Evolutionary conservation across 129 eudicot genomes (phyloP).

Genomic region (Lactuca saligna): DNA sequence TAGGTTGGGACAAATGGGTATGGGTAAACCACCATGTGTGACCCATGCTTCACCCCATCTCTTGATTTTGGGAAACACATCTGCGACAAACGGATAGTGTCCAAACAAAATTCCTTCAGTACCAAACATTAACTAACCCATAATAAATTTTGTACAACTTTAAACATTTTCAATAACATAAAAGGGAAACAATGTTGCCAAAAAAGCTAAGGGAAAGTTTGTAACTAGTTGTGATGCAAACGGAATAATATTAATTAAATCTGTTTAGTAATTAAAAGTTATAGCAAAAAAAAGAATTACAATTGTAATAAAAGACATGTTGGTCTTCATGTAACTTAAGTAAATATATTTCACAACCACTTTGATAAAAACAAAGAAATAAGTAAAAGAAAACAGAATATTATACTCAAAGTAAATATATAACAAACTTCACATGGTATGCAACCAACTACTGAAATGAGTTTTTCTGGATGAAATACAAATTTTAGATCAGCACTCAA

Average conservation of each 20-base stretch:
- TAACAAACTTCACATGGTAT: background rate
- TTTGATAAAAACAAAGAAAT: background rate
- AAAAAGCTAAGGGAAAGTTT: background rate
- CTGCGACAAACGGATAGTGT: conserved; percentile 16
- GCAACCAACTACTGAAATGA: background rate
- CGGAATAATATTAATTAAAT: conserved; percentile 9
- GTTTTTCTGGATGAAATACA: background rate
- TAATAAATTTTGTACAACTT: background rate
- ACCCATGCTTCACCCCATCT: conserved; percentile 35
- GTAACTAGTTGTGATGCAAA: background rate
- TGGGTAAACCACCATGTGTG: conserved; percentile 32
- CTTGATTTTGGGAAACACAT: conserved; percentile 38
- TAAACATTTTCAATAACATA: background rate
- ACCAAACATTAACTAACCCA: conserved; percentile 28
- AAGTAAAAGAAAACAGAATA: background rate
- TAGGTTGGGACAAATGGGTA: conserved; percentile 26
- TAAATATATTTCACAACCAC: background rate
- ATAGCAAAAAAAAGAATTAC: background rate
- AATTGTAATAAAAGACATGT: background rate
- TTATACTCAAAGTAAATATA: background rate
- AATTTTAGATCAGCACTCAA: background rate
- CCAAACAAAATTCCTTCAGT: conserved; percentile 18
- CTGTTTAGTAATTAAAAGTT: background rate
- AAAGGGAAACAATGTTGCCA: background rate
- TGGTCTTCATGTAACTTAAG: background rate